A percentile compares a stretch with the other conserved stretches of the same genome.
These are phyloP conservation scores for Lentinula guzmanii DNA, from an alignment of 768 basidiomycete genomes.

Conservation along the genomic window DNA sequence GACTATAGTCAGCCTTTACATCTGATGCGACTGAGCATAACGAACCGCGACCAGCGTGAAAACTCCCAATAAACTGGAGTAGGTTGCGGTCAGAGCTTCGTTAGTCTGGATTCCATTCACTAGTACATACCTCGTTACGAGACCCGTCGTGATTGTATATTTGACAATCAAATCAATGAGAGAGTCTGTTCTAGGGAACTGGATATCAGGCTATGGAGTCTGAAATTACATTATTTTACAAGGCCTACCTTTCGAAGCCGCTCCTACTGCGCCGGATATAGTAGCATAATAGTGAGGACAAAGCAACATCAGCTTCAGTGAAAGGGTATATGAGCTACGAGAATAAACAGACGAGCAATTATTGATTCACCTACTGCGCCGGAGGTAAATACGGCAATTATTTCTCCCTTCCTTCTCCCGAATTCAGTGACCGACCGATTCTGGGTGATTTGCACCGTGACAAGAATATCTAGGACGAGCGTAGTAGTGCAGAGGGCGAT, in stretches of 20 bases:
- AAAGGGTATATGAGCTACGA: background rate
- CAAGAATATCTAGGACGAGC: constrained; percentile 7
- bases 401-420: background rate
- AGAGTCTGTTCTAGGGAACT: background rate
- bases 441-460: constrained; percentile 7
- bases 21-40: background rate
- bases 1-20: background rate
- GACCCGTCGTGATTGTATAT: constrained; percentile 18
- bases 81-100: too few relatives aligned
- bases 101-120: background rate
- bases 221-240: background rate
- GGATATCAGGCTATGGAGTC: background rate
- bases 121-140: constrained; percentile 14
- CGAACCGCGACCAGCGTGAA: constrained; percentile 9
- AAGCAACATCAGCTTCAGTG: background rate
- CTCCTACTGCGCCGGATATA: background rate
- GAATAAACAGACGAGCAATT: background rate
- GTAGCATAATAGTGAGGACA: background rate
- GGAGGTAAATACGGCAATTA: constrained; percentile 7
- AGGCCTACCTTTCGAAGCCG: background rate
- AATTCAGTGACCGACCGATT: constrained; percentile 1
- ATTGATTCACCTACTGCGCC: constrained; percentile 1
- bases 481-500: background rate
- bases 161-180: background rate
- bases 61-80: constrained; percentile 8